A percentile compares a stretch with the other conserved stretches of the same genome.
phyloP scores from a whole-genome alignment of 495 filamentous ascomycete genomes.

The Jackrogersella minutella region DNA sequence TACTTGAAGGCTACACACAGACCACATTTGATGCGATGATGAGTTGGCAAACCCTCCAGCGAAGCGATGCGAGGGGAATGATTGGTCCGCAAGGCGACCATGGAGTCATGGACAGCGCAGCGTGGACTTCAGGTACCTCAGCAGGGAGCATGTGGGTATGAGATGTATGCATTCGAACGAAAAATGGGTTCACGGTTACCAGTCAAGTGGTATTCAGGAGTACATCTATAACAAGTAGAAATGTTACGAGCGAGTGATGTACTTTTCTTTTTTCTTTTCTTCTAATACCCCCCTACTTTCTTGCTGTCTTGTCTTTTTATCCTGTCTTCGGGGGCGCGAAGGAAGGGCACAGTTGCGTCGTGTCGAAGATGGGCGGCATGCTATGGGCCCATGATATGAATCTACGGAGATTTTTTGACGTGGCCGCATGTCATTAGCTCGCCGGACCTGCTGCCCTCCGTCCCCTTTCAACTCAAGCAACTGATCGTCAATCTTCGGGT shows the following conservation, averaged over 20 bases:
- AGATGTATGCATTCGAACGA: constrained; percentile 30
- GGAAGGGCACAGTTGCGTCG: constrained; percentile 20
- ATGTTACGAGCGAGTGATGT: constrained; percentile 14
- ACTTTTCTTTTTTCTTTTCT: constrained; percentile 7
- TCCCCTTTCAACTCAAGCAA: constrained; percentile 38
- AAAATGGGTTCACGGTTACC: constrained; percentile 24
- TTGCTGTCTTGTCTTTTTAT: constrained; percentile 5
- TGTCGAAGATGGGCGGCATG: constrained; percentile 39
- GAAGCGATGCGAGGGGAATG: constrained; percentile 42
- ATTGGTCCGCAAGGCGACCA: constrained; percentile 44
- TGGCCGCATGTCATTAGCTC: constrained; percentile 48
- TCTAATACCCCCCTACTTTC: no score
- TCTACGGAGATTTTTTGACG: constrained; percentile 49
- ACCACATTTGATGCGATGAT: constrained; percentile 57
- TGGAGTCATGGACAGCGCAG: constrained; percentile 41
- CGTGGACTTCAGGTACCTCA: constrained; percentile 48
- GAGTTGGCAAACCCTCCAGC: constrained; percentile 53
- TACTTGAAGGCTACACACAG: constrained; percentile 54
- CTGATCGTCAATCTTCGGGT: constrained; percentile 37
- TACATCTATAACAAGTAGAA: constrained; percentile 11
- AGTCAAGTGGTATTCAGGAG: constrained; percentile 28
- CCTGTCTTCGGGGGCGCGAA: constrained; percentile 2
- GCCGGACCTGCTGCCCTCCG: constrained; percentile 42
- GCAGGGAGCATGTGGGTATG: constrained; percentile 38
- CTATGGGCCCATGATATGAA: constrained; percentile 42